These are phyloP conservation scores for Pichia sp. DNA, from an alignment of 1,139 yeast genomes.

Conservation along the genomic window DNA sequence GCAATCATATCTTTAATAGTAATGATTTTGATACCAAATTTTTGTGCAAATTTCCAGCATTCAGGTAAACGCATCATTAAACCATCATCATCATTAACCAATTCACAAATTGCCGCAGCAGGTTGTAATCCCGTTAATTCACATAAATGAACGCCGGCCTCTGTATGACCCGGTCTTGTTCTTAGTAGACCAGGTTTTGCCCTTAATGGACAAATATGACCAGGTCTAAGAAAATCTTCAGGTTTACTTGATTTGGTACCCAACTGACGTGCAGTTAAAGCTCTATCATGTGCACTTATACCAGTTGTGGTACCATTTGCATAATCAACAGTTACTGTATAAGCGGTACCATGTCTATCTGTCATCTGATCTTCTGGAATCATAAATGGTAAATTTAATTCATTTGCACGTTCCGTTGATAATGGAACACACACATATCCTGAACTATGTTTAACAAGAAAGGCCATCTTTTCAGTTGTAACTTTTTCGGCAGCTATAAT, in stretches of 20 bases:
- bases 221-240: conserved; percentile 77
- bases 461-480: conserved; percentile 89
- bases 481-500: conserved; percentile 81
- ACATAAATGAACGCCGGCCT: conserved; percentile 90
- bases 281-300: conserved; percentile 90
- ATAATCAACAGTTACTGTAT: conserved; percentile 86
- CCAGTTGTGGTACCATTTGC: conserved; percentile 94
- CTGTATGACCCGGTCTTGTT: conserved; percentile 93
- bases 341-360: conserved; percentile 95
- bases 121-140: conserved; percentile 70
- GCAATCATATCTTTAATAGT: conserved; percentile 73
- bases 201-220: conserved; percentile 87
- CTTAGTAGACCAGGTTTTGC: conserved; percentile 83
- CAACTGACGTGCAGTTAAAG: conserved; percentile 67
- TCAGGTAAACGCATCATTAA: conserved; percentile 92
- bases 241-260: conserved; percentile 57
- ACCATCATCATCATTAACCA: conserved; percentile 90
- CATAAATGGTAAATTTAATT: conserved; percentile 77
- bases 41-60: conserved; percentile 62
- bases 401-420: conserved; percentile 69
- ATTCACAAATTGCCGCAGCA: conserved; percentile 89
- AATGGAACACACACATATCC: conserved; percentile 95
- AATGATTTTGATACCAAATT: conserved; percentile 61
- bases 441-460: conserved; percentile 77
- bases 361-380: conserved; percentile 40